A percentile compares a stretch with the other conserved stretches of the same genome.
phyloP scores from a whole-genome alignment of 345 rosid species.

The Gossypium herbaceum region DNA sequence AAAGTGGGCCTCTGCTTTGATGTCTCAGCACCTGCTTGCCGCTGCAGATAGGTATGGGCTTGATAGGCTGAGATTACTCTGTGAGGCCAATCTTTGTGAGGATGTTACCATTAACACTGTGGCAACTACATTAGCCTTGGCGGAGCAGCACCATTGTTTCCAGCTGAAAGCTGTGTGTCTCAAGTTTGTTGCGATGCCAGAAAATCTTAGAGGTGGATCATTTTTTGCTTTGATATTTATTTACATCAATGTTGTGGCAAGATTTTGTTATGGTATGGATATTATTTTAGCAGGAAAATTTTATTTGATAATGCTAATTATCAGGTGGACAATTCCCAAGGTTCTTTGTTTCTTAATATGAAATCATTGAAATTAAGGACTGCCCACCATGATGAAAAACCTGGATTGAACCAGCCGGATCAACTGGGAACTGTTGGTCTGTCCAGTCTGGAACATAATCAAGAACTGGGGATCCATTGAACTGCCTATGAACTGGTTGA shows the following conservation, averaged over 20 bases:
- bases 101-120: constrained; percentile 58
- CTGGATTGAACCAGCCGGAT: background rate
- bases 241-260: constrained; percentile 1
- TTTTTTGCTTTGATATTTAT: background rate
- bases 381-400: background rate
- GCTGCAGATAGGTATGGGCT: constrained; percentile 69
- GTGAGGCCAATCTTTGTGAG: constrained; percentile 53
- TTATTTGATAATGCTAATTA: background rate
- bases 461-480: background rate
- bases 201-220: constrained; percentile 45
- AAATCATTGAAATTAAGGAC: background rate
- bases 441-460: background rate
- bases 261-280: background rate
- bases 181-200: constrained; percentile 53
- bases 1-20: constrained; percentile 60
- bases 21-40: constrained; percentile 67
- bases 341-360: background rate
- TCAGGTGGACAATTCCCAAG: background rate
- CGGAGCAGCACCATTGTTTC: constrained; percentile 68
- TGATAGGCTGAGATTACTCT: constrained; percentile 49
- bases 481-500: background rate
- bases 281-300: background rate
- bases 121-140: constrained; percentile 64
- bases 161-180: constrained; percentile 61
- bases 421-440: background rate